Base-by-base conservation (phyloP, 1,284 basidiomycete genomes). In the Ganoderma leucocontextum region DNA sequence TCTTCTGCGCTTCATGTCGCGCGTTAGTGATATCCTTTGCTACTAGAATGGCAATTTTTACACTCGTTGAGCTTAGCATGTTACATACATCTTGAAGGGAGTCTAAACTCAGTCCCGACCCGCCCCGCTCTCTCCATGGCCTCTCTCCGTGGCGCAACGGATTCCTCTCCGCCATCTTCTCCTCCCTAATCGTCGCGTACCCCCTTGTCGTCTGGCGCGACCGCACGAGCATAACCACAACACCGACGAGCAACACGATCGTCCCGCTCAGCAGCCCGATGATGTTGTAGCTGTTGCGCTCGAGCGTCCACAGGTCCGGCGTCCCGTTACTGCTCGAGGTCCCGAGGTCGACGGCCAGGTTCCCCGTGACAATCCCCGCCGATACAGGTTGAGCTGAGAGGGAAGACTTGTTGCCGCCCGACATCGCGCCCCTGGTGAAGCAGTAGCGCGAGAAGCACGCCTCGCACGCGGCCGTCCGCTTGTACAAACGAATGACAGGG, bases 401-500 rank as follows among this genome's bases (percentile, higher is more conserved):
- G 47, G 22, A 9, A 9, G 22, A 12, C 47, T 49, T 49, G 47
- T 19, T 9, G 47, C 47, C 47, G n/a, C 19, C 25, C 25, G 22
- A 19, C 59, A 60, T 60, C 4, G 38, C 8, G 41, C 41, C 39
- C 9, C 64, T 59, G 5, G 59, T 66, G 64, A 58, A 66, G 59
- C 64, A 66, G 59, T 66, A 66, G 35, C 64, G 64, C n/a, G 29
- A 29, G 59, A 66, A 66, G 49, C 64, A 66, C 13, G 25, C n/a
- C 17, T 52, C 49, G 57, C 66, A 67, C 41, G 57, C 57, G 19
- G 44, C 22, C 15, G 66, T 67, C 19, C 62, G 66, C 15, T n/a
- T 25, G 41, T 36, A 22, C 4, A 72, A 38, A 12, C 44, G 60
- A 10, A 72, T 58, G 9, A 70, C 52, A n/a, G 66, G 66, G 36